These are phyloP conservation scores for Amanita pallidorosea DNA, from an alignment of 768 basidiomycete species.

Conservation along the genomic window DNA sequence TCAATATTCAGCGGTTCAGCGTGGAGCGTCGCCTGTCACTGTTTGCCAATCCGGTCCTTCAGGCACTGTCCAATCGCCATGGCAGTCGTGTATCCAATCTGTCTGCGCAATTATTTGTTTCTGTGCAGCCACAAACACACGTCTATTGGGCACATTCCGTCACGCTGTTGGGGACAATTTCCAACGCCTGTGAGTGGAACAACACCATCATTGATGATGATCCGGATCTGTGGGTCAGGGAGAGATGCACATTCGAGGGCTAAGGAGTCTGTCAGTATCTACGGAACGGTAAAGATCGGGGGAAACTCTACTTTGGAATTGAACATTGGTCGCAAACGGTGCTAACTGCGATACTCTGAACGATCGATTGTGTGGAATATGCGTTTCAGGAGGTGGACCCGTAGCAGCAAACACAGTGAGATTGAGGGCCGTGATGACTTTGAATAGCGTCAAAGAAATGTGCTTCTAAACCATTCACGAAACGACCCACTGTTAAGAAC, in stretches of 20 bases:
- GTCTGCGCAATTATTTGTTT: constrained; percentile 51
- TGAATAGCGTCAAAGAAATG: not conserved
- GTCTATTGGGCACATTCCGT: constrained; percentile 70
- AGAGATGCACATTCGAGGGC: constrained; percentile 51
- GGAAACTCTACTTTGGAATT: constrained; percentile 63
- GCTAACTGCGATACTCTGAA: constrained; percentile 72
- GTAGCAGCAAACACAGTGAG: constrained; percentile 57
- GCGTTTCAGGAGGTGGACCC: constrained; percentile 71
- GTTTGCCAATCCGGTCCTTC: constrained; percentile 63
- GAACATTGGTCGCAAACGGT: constrained; percentile 83
- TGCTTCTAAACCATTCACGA: not conserved
- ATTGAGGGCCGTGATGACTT: constrained; percentile 81
- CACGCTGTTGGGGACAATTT: constrained; percentile 60
- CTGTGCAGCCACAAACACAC: constrained; percentile 61
- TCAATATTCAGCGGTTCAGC: not conserved
- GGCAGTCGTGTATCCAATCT: constrained; percentile 70
- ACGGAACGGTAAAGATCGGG: not conserved
- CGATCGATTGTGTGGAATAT: constrained; percentile 51
- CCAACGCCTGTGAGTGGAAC: constrained; percentile 69
- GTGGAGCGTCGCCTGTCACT: constrained; percentile 57
- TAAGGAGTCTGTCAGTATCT: constrained; percentile 19
- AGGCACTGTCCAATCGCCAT: constrained; percentile 66
- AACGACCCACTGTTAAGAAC: constrained; percentile 61
- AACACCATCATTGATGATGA: constrained; percentile 84
- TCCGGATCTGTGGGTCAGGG: constrained; percentile 53